Conservation (phyloP, 148 eudicot genomes). For the Silene latifolia region DNA sequence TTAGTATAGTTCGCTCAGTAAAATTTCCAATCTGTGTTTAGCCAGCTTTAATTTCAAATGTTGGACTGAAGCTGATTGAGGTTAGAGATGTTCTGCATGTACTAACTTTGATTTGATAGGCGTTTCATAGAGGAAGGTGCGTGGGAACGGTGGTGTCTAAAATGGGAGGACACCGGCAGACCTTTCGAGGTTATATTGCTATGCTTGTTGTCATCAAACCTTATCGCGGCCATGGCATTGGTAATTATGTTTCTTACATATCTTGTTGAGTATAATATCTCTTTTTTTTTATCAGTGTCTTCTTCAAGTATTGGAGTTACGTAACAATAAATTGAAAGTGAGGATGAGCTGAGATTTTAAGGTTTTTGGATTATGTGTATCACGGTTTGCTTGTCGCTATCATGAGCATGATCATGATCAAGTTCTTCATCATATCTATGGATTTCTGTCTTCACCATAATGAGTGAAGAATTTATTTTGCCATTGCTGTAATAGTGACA, state of each 20-base stretch:
- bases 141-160: constrained; percentile 93
- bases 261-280: not conserved
- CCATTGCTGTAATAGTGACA: not conserved
- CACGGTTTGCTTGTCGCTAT: not conserved
- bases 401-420: too few species aligned
- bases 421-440: not conserved
- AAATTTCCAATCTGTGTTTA: not conserved
- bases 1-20: not conserved
- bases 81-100: not conserved
- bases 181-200: constrained; percentile 91
- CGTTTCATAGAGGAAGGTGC: constrained; percentile 80
- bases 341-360: not conserved
- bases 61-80: not conserved
- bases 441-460: not conserved
- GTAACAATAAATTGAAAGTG: not conserved
- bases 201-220: constrained; percentile 94
- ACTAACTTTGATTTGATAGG: constrained; percentile 38
- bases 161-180: constrained; percentile 88
- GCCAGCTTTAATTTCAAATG: not conserved
- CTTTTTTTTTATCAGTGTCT: not conserved
- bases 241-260: constrained; percentile 24
- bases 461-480: not conserved
- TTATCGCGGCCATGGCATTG: constrained; percentile 86
- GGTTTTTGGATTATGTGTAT: constrained; percentile 5
- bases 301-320: not conserved